Evolutionary conservation across 352 stramenopile genomes (phyloP), one percentile per base, ranked within the genome.

Genomic region (Pythium plurisporium): DNA sequence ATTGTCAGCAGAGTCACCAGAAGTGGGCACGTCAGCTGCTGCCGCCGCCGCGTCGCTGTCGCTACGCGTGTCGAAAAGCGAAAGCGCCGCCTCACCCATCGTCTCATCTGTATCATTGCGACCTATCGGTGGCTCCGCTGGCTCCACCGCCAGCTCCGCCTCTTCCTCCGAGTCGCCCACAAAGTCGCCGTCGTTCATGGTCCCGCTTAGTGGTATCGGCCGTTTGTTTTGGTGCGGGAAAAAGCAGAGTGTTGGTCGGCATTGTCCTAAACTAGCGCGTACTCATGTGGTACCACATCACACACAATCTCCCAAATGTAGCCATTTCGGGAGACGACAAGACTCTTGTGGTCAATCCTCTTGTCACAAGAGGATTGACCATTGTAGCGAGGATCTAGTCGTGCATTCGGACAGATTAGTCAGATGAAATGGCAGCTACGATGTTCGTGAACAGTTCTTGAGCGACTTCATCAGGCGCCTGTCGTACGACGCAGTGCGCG

Each of bases 401-500:
- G n/a, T n/a, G n/a, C n/a, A n/a, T n/a, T n/a, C n/a, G n/a, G n/a
- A n/a, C n/a, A n/a, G n/a, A n/a, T n/a, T n/a, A n/a, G n/a, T n/a
- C n/a, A n/a, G n/a, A 30, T 57, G 23, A 56, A 2, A 38, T 42
- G 20, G 61, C 55, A 1, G 29, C 25, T 3, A 44, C 20, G 36
- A 71, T 62, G 7, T 27, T 71, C 10, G 46, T 48, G 23, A 67
- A 47, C 3, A 71, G 7, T 15, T 53, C 38, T 17, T 71, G 51
- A 0, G 53, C 50, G 17, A 79, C 59, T 29, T 79, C 67, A 27
- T 74, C 64, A 8, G 62, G 55, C 36, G 65, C 67, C 51, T 82
- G 73, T 14, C 64, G 47, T 19, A 55, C 55, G 7, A 82, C 56
- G 12, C 55, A 69, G 36, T 79, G 73, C 20, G 67, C 67, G 19